These are phyloP conservation scores for Nigrospora sphaerica DNA, from an alignment of 2,329 filamentous ascomycete genomes.

Conservation along the genomic window DNA sequence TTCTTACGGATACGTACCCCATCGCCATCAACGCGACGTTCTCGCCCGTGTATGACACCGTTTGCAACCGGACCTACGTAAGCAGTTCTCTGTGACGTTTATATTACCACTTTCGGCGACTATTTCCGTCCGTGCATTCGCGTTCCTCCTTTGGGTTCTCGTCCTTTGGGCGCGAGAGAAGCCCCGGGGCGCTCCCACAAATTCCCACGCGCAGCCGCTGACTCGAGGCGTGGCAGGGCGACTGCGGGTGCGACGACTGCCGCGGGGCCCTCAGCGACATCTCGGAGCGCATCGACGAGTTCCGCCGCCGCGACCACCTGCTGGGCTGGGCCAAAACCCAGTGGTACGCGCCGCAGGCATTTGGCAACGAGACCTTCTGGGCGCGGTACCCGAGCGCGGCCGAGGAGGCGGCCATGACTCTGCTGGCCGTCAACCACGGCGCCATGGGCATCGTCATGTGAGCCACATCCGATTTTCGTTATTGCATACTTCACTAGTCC, in stretches of 20 bases:
- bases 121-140: too few species aligned
- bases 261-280: slow-evolving; percentile 35
- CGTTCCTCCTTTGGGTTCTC: too few species aligned
- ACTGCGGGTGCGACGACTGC: slow-evolving; percentile 46
- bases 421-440: slow-evolving; percentile 39
- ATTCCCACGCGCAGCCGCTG: too few species aligned
- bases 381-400: slow-evolving; percentile 31
- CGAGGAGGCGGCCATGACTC: slow-evolving; percentile 39
- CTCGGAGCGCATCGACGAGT: slow-evolving; percentile 31
- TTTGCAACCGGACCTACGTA: slow-evolving; percentile 39
- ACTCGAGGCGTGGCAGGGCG: slow-evolving; percentile 19
- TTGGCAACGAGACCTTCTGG: slow-evolving; percentile 41
- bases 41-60: slow-evolving; percentile 34
- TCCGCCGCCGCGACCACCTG: slow-evolving; percentile 31
- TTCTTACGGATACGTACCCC: slow-evolving; percentile 43
- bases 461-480: too few species aligned
- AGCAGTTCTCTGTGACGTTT: too few species aligned
- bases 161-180: too few species aligned
- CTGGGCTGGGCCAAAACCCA: slow-evolving; percentile 31
- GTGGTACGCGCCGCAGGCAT: slow-evolving; percentile 44
- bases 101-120: too few species aligned
- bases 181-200: too few species aligned
- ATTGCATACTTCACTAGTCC: too few species aligned
- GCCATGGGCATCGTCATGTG: slow-evolving; percentile 35
- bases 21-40: slow-evolving; percentile 38